Evolutionary conservation across 306 rosid genomes (phyloP).

Genomic region (Fragaria vesca): DNA sequence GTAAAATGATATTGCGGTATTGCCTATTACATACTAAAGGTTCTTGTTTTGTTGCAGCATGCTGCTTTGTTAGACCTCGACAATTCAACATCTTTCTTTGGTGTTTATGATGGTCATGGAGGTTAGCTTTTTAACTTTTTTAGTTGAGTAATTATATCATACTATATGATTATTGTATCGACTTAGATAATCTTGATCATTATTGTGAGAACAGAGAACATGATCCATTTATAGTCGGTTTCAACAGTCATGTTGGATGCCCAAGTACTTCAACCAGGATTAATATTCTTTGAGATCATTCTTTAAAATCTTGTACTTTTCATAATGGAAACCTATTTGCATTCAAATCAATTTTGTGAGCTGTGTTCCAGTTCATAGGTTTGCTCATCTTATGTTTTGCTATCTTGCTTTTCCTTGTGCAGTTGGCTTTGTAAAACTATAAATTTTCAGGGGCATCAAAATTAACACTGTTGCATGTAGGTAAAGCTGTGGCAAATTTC

Average conservation of each 20-base stretch:
- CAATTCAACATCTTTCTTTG: conserved; percentile 83
- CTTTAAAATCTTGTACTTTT: background rate
- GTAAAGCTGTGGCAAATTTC: conserved; percentile 93
- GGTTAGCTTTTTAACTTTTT: conserved; percentile 43
- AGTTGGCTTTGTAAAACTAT: background rate
- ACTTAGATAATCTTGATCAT: conserved; percentile 12
- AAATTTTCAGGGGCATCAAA: background rate
- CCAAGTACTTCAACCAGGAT: background rate
- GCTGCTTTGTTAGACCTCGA: conserved; percentile 82
- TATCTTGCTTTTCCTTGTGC: background rate
- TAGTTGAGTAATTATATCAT: background rate
- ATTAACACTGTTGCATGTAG: conserved; percentile 32
- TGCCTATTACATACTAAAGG: conserved; percentile 3
- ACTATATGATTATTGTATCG: background rate
- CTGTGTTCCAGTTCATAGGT: background rate
- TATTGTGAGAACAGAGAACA: background rate
- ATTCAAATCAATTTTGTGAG: background rate
- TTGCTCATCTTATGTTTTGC: background rate
- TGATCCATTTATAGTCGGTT: background rate
- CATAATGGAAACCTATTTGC: background rate
- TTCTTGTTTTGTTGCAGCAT: conserved; percentile 58
- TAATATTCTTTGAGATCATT: background rate
- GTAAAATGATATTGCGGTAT: background rate
- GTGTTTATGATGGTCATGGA: conserved; percentile 98
- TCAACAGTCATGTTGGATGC: background rate